Evolutionary conservation across 2,329 filamentous ascomycete genomes (phyloP).

Genomic region (Hypoxylon sp.): DNA sequence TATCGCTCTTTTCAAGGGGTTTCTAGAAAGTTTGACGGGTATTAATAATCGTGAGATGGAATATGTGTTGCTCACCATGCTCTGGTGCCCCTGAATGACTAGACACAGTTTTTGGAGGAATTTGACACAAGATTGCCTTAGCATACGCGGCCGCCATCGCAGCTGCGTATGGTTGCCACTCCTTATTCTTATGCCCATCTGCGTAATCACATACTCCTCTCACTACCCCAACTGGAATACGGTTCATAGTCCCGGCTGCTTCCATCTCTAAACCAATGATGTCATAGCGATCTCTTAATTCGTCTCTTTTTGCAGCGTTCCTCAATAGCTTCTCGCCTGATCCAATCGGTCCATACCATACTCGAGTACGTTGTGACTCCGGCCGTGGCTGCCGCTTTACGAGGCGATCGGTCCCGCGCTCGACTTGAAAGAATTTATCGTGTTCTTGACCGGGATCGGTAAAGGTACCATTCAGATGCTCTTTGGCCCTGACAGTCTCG

Average conservation of each 20-base stretch:
- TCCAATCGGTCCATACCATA: slow-evolving; percentile 57
- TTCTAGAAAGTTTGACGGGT: neutral
- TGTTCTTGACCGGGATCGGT: slow-evolving; percentile 53
- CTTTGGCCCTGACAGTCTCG: slow-evolving; percentile 45
- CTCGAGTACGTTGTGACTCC: slow-evolving; percentile 46
- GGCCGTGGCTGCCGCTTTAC: slow-evolving; percentile 44
- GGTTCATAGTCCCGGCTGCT: slow-evolving; percentile 54
- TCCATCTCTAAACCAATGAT: slow-evolving; percentile 57
- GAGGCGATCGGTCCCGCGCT: slow-evolving; percentile 4
- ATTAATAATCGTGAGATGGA: neutral
- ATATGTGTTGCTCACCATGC: neutral
- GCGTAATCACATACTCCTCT: slow-evolving; percentile 56
- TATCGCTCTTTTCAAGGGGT: neutral
- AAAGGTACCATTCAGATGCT: slow-evolving; percentile 50
- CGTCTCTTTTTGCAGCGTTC: slow-evolving; percentile 46
- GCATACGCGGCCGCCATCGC: slow-evolving; percentile 54
- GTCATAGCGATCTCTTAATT: slow-evolving; percentile 49
- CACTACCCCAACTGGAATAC: slow-evolving; percentile 54
- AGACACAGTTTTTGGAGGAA: slow-evolving; percentile 6
- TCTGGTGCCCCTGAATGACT: neutral
- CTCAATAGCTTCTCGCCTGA: slow-evolving; percentile 55
- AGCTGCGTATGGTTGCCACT: slow-evolving; percentile 57
- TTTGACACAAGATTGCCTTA: slow-evolving; percentile 48
- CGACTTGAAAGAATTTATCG: slow-evolving; percentile 48
- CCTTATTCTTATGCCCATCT: slow-evolving; percentile 54